Evolutionary conservation across 2,329 filamentous ascomycete species (phyloP).

Genomic region (Penicillium sp.): DNA sequence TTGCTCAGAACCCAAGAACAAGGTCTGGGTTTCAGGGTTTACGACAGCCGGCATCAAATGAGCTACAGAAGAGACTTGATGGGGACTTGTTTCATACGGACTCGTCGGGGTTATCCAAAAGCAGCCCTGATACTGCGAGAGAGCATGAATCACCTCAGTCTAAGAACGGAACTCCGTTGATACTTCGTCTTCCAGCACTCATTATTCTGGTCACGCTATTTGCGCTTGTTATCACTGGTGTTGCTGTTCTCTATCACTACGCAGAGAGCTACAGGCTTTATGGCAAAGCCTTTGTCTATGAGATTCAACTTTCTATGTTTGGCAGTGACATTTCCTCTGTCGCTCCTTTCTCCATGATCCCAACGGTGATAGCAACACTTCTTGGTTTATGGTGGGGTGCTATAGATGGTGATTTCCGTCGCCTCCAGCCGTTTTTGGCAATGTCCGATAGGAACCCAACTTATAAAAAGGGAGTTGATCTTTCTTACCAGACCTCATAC

Average conservation of each 20-base stretch:
- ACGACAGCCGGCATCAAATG: conserved; percentile 7
- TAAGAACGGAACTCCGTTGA: conserved; percentile 10
- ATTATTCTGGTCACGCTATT: conserved; percentile 1
- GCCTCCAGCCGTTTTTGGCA: conserved; percentile 11
- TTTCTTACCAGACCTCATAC: conserved; percentile 17
- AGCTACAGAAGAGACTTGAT: conserved; percentile 4
- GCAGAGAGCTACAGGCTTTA: conserved; percentile 6
- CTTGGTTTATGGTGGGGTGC: conserved; percentile 22
- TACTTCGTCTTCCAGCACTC: conserved; percentile 14
- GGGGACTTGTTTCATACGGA: conserved; percentile 7
- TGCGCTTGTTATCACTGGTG: conserved; percentile 1
- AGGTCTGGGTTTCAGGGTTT: conserved; percentile 5
- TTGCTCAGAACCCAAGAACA: conserved; percentile 1
- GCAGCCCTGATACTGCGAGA: background rate
- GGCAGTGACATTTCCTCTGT: conserved; percentile 9
- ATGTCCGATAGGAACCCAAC: conserved; percentile 7
- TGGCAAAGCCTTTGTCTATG: conserved; percentile 17
- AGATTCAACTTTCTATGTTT: conserved; percentile 8
- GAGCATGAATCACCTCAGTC: conserved; percentile 3
- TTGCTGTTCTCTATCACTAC: conserved; percentile 14
- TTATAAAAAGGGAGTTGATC: background rate
- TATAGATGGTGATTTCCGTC: conserved; percentile 18
- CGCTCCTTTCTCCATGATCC: conserved; percentile 17
- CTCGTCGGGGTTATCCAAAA: conserved; percentile 2
- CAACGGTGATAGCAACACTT: conserved; percentile 12